Base-by-base conservation (phyloP, 805 yeast genomes). In the Trichomonascus vanleenenianus region DNA sequence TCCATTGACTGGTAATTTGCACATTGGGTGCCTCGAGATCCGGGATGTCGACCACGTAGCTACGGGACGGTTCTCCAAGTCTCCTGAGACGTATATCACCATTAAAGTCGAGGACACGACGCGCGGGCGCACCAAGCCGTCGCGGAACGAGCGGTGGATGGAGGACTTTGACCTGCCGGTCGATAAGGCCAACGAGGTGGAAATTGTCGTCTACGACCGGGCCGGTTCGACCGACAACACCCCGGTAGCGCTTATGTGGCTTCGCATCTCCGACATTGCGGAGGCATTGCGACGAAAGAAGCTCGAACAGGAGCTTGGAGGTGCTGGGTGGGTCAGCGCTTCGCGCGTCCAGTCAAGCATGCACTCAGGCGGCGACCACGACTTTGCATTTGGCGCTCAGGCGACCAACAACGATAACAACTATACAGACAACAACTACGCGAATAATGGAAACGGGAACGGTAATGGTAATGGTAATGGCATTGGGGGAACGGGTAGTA, bases 171-270 rank as follows among this genome's bases (percentile, higher is more conserved):
- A 76, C 44, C 75, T 93, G 47, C 79, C 78, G 33, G 84, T 93
- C 36, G 96, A 85, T 49, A 86, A 83, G 61, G 96, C 96, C 22
- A 86, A 91, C 59, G 99, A 93, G 66, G 74, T 89, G 38, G 96
- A 89, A 57, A 71, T 93, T 47, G 78, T 89, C 1, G 86, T 93
- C 3, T 88, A 83, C 62, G 98, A 93, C 62, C 82, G 81, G 55
- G 69, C 74, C 10, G 85, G 85, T 6, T 69, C 74, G 10, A 84
- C 85, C 18, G 40, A 37, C 16, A 19, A 22, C 18, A 20, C 43
- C 30, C 97, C 98, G 0, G 96, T 93, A 6, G 98, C 95, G 7
- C 73, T 93, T 33, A 78, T 84, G 56, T 93, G 98, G 98, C 73
- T 91, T 22, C 75, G 91, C 32, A 71, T 93, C 25, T 81, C 94